These are phyloP conservation scores for Aspergillus piperis DNA, from an alignment of 2,329 filamentous ascomycete genomes.

Conservation along the genomic window DNA sequence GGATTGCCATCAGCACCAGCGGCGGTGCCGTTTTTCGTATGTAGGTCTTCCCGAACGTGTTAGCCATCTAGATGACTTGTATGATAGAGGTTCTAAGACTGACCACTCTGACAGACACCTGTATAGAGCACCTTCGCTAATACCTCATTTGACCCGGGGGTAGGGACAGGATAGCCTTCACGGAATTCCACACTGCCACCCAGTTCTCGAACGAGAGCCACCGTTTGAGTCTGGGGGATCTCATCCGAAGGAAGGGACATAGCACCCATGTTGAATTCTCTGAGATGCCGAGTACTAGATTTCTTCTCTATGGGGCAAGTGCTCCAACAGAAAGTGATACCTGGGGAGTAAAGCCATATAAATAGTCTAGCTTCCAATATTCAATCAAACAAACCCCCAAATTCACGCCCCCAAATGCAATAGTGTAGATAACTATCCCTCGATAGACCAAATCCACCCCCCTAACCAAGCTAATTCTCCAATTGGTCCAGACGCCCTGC, in stretches of 20 bases:
- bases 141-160: constrained; percentile 44
- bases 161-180: constrained; percentile 45
- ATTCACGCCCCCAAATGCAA: too few species aligned
- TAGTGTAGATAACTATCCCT: too few species aligned
- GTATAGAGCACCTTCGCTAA: constrained; percentile 49
- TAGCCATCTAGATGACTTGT: background rate
- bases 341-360: too few species aligned
- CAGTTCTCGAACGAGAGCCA: constrained; percentile 44
- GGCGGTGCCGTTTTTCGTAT: constrained; percentile 44
- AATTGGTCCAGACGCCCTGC: too few species aligned
- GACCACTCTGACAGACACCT: constrained; percentile 49
- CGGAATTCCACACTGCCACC: constrained; percentile 45
- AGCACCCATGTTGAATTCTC: background rate
- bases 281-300: too few species aligned
- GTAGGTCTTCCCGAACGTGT: constrained; percentile 34
- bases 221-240: constrained; percentile 35
- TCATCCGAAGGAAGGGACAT: background rate
- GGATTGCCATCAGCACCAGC: constrained; percentile 42
- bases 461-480: too few species aligned
- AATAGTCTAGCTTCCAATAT: too few species aligned
- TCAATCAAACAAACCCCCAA: too few species aligned
- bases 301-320: too few species aligned
- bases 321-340: too few species aligned
- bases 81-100: constrained; percentile 12
- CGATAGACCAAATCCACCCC: too few species aligned